Percentiles rank a stretch among this genome's conserved stretches.
Evolutionary conservation across 1,139 yeast genomes (phyloP).

Genomic region (Candida sp.): DNA sequence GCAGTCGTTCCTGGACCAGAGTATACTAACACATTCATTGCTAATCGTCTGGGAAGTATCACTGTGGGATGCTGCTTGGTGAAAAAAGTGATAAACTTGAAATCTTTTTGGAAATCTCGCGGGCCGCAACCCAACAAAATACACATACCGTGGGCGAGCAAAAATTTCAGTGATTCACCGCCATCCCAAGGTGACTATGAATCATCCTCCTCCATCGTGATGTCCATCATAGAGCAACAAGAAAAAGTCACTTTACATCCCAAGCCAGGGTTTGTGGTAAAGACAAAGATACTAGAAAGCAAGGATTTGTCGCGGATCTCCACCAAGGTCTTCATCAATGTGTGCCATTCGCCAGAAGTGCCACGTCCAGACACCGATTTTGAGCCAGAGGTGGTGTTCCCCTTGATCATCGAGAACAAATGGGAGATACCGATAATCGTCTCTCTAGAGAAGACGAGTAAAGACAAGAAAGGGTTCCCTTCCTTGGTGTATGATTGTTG

Average conservation of each 20-base stretch:
- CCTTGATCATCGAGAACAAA: conserved; percentile 67
- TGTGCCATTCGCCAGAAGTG: conserved; percentile 67
- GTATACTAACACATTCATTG: conserved; percentile 82
- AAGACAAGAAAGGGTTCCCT: conserved; percentile 71
- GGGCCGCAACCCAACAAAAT: too few relatives aligned
- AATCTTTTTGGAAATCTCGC: too few relatives aligned
- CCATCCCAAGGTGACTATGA: conserved; percentile 4
- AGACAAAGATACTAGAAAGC: conserved; percentile 52
- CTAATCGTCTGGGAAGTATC: background rate
- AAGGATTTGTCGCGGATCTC: conserved; percentile 31
- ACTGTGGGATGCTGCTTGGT: background rate
- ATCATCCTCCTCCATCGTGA: conserved; percentile 6
- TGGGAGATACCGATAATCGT: conserved; percentile 89
- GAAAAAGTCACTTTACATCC: conserved; percentile 40
- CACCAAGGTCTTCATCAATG: conserved; percentile 77
- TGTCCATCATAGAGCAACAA: conserved; percentile 21
- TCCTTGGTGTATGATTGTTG: conserved; percentile 81
- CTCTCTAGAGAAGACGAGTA: conserved; percentile 55
- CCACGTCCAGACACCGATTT: conserved; percentile 58
- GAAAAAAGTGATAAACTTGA: background rate
- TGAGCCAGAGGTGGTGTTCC: conserved; percentile 61
- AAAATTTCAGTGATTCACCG: too few relatives aligned
- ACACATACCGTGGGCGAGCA: too few relatives aligned
- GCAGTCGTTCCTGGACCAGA: conserved; percentile 89
- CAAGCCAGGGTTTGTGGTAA: conserved; percentile 66